Evolutionary conservation across 768 basidiomycete genomes (phyloP).

Genomic region (Hygrophorus russula): DNA sequence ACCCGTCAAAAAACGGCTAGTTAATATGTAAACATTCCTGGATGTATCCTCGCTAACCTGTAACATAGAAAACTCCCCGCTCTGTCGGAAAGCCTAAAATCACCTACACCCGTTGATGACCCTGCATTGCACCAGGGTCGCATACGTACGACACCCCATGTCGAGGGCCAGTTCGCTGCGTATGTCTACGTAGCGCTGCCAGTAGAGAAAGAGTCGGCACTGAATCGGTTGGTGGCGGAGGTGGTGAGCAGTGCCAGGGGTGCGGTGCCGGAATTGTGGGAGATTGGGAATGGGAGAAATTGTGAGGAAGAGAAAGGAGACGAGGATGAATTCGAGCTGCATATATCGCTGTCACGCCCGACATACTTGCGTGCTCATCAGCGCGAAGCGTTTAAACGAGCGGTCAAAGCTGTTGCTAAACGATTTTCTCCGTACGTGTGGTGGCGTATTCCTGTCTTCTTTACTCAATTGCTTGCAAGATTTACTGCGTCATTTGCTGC

Average conservation of each 20-base stretch:
- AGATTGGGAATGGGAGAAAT: constrained; percentile 20
- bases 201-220: constrained; percentile 27
- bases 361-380: constrained; percentile 74
- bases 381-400: constrained; percentile 55
- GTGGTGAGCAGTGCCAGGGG: constrained; percentile 32
- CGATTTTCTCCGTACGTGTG: constrained; percentile 33
- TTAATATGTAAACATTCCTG: not conserved
- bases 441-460: constrained; percentile 1
- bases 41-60: not conserved
- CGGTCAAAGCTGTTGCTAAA: constrained; percentile 43
- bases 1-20: not conserved
- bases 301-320: constrained; percentile 10
- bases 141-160: constrained; percentile 59
- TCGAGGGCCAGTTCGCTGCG: constrained; percentile 78
- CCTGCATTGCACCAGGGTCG: constrained; percentile 82
- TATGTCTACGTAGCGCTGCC: constrained; percentile 66
- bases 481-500: constrained; percentile 64
- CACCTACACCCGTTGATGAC: constrained; percentile 49
- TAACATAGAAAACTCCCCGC: constrained; percentile 48
- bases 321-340: constrained; percentile 36
- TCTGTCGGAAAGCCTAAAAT: constrained; percentile 37
- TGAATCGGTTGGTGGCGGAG: constrained; percentile 35
- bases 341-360: constrained; percentile 80
- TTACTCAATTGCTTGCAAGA: constrained; percentile 24
- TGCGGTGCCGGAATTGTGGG: constrained; percentile 35